These are phyloP conservation scores for Multifurca ochricompacta DNA, from an alignment of 768 basidiomycete species.

Conservation along the genomic window DNA sequence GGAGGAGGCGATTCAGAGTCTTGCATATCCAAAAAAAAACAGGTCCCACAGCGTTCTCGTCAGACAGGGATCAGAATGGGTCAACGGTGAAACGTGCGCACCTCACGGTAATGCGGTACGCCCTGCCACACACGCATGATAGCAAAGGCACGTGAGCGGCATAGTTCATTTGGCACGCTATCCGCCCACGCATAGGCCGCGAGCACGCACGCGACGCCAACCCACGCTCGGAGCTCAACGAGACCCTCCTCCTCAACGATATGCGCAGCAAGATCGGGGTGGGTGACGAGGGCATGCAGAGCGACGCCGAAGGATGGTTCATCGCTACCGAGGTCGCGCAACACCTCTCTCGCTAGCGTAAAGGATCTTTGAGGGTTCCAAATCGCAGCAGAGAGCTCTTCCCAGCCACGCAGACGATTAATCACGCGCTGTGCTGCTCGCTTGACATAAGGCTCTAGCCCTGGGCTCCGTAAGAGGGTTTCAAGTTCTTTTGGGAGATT, in stretches of 20 bases:
- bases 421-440: slow-evolving; percentile 41
- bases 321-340: slow-evolving; percentile 55
- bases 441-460: slow-evolving; percentile 34
- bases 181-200: slow-evolving; percentile 77
- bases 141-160: slow-evolving; percentile 55
- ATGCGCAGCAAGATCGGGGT: slow-evolving; percentile 42
- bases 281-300: slow-evolving; percentile 61
- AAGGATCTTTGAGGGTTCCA: slow-evolving; percentile 48
- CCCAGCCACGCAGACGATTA: slow-evolving; percentile 50
- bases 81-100: slow-evolving; percentile 27
- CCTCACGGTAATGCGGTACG: slow-evolving; percentile 66
- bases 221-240: slow-evolving; percentile 56
- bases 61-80: not conserved
- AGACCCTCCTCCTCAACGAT: slow-evolving; percentile 29
- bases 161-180: slow-evolving; percentile 55
- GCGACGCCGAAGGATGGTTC: slow-evolving; percentile 67
- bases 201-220: slow-evolving; percentile 60
- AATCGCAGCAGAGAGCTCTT: slow-evolving; percentile 52
- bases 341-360: slow-evolving; percentile 36
- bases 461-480: slow-evolving; percentile 33
- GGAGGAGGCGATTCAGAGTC: slow-evolving; percentile 69
- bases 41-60: too few relatives aligned
- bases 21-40: too few relatives aligned
- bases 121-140: slow-evolving; percentile 60
- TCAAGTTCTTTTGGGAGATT: slow-evolving; percentile 37